Evolutionary conservation across 257 asterid genomes (phyloP).

Genomic region (Rehmannia glutinosa): DNA sequence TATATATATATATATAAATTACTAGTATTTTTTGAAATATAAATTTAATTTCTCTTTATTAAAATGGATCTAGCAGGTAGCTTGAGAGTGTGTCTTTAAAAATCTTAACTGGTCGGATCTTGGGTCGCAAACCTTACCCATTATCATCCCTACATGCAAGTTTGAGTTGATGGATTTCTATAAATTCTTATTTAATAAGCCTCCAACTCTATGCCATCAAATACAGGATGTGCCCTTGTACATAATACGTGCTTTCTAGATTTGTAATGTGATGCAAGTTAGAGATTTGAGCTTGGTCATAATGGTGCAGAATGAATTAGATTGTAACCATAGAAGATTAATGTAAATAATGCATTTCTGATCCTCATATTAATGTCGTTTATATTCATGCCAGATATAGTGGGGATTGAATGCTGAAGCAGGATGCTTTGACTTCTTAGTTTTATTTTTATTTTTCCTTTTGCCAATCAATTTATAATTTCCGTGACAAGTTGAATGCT

Average conservation of each 20-base stretch:
- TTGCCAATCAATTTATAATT: not conserved
- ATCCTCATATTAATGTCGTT: not conserved
- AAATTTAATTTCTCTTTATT: too few relatives aligned
- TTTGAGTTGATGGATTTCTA: not conserved
- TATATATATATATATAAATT: too few relatives aligned
- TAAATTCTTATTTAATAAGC: not conserved
- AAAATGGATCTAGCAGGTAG: too few relatives aligned
- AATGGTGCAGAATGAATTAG: not conserved
- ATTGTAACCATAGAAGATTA: not conserved
- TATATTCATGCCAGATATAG: not conserved
- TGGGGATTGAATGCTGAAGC: constrained; percentile 11
- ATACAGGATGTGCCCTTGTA: not conserved
- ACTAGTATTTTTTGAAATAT: too few relatives aligned
- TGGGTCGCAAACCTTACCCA: too few relatives aligned
- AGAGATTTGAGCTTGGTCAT: constrained; percentile 4
- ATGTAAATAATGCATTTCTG: not conserved
- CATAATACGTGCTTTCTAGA: not conserved
- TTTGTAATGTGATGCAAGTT: not conserved
- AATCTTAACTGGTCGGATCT: not conserved
- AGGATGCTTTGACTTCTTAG: not conserved
- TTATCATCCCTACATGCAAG: not conserved
- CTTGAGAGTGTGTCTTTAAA: too few relatives aligned
- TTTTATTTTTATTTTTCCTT: not conserved
- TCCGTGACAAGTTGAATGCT: not conserved
- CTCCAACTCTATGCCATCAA: not conserved